phyloP scores from a whole-genome alignment of 2,329 filamentous ascomycete species.

The Didymosphaeria variabile region DNA sequence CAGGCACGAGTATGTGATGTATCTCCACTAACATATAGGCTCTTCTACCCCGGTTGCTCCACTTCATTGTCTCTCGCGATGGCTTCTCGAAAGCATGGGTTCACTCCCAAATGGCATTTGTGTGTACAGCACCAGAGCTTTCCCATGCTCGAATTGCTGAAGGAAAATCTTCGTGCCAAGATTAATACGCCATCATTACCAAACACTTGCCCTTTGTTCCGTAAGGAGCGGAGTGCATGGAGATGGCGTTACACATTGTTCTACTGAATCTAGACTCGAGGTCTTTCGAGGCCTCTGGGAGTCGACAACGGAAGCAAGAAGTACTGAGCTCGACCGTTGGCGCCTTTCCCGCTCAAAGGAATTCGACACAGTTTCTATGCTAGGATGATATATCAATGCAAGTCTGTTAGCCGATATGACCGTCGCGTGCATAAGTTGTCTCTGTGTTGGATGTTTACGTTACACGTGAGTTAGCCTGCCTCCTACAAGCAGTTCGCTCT shows the following conservation, averaged over 20 bases:
- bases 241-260: slow-evolving; percentile 66
- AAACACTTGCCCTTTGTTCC: slow-evolving; percentile 66
- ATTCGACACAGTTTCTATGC: too few species aligned
- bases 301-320: not conserved
- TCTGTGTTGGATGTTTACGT: slow-evolving; percentile 25
- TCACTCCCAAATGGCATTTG: slow-evolving; percentile 64
- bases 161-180: slow-evolving; percentile 74
- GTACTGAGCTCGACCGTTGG: not conserved
- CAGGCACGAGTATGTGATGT: slow-evolving; percentile 25
- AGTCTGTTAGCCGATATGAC: not conserved
- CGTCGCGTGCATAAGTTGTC: slow-evolving; percentile 6
- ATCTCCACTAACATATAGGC: slow-evolving; percentile 2
- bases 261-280: slow-evolving; percentile 18
- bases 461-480: slow-evolving; percentile 17
- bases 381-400: slow-evolving; percentile 17
- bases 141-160: slow-evolving; percentile 70
- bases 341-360: slow-evolving; percentile 1
- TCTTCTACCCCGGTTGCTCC: slow-evolving; percentile 16
- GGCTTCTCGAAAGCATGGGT: slow-evolving; percentile 24
- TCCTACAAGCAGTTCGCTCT: not conserved
- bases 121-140: slow-evolving; percentile 74
- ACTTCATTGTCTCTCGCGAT: slow-evolving; percentile 15
- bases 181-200: slow-evolving; percentile 69
- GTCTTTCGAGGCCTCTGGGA: slow-evolving; percentile 5
- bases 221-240: slow-evolving; percentile 69